Percentiles rank a stretch among this genome's conserved stretches.
These are phyloP conservation scores for Salvia rosmarinus DNA, from an alignment of 257 asterid genomes.

Conservation along the genomic window DNA sequence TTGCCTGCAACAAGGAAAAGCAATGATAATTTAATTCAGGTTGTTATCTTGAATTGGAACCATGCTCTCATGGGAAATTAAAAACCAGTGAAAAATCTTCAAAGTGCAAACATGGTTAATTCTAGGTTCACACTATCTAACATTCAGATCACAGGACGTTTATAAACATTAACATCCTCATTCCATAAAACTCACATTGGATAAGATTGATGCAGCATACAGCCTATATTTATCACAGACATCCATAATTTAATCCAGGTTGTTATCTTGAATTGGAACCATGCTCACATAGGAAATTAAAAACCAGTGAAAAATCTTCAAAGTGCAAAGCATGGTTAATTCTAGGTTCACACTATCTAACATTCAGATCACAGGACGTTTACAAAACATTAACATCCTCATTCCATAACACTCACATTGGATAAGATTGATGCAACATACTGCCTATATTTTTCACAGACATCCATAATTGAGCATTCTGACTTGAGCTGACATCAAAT, in stretches of 20 bases:
- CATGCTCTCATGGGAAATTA: not conserved
- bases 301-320: slow-evolving; percentile 2
- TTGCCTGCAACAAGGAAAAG: slow-evolving; percentile 34
- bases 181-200: not conserved
- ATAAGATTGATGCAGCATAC: not conserved
- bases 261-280: not conserved
- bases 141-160: not conserved
- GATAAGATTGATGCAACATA: not conserved
- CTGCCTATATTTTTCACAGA: slow-evolving; percentile 6
- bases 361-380: not conserved
- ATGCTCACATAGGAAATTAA: not conserved
- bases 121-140: slow-evolving; percentile 8
- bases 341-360: slow-evolving; percentile 8
- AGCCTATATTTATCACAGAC: slow-evolving; percentile 4
- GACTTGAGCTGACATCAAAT: slow-evolving; percentile 13
- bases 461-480: not conserved
- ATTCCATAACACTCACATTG: not conserved
- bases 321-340: slow-evolving; percentile 14
- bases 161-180: slow-evolving; percentile 4
- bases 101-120: slow-evolving; percentile 17
- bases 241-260: not conserved
- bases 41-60: not conserved
- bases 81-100: not conserved
- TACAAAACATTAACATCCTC: slow-evolving; percentile 1
- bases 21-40: not conserved